Evolutionary conservation across 768 basidiomycete species (phyloP).

Genomic region (Amanita exitialis): DNA sequence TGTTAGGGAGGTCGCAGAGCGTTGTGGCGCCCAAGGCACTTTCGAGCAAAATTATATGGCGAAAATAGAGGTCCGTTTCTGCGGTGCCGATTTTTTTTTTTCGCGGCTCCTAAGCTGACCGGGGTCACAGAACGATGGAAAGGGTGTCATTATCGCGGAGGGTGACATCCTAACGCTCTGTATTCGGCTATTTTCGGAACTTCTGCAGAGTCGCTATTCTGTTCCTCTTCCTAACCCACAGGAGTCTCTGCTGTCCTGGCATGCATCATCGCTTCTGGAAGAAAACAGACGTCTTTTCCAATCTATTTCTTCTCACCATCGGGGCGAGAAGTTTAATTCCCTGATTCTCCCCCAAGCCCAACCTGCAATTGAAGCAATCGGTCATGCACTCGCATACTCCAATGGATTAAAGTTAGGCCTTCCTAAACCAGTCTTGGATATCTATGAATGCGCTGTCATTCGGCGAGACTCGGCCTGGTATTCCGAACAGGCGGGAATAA

Average conservation of each 20-base stretch:
- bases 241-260: slow-evolving; percentile 43
- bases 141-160: slow-evolving; percentile 55
- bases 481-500: slow-evolving; percentile 38
- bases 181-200: slow-evolving; percentile 49
- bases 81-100: slow-evolving; percentile 1
- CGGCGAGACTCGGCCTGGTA: slow-evolving; percentile 52
- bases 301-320: slow-evolving; percentile 31
- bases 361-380: slow-evolving; percentile 46
- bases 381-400: slow-evolving; percentile 52
- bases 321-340: slow-evolving; percentile 40
- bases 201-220: slow-evolving; percentile 43
- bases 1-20: slow-evolving; percentile 43
- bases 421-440: slow-evolving; percentile 38
- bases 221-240: slow-evolving; percentile 39
- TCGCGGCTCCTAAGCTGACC: slow-evolving; percentile 7
- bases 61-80: slow-evolving; percentile 33
- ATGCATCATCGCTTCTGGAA: slow-evolving; percentile 33
- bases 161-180: slow-evolving; percentile 40
- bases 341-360: slow-evolving; percentile 49
- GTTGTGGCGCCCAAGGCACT: slow-evolving; percentile 58
- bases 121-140: slow-evolving; percentile 28
- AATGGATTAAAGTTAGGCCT: slow-evolving; percentile 34
- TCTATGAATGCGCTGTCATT: slow-evolving; percentile 45
- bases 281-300: slow-evolving; percentile 33
- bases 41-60: slow-evolving; percentile 57